Conservation (phyloP, 768 basidiomycete species). For the Pisolithus sp. region DNA sequence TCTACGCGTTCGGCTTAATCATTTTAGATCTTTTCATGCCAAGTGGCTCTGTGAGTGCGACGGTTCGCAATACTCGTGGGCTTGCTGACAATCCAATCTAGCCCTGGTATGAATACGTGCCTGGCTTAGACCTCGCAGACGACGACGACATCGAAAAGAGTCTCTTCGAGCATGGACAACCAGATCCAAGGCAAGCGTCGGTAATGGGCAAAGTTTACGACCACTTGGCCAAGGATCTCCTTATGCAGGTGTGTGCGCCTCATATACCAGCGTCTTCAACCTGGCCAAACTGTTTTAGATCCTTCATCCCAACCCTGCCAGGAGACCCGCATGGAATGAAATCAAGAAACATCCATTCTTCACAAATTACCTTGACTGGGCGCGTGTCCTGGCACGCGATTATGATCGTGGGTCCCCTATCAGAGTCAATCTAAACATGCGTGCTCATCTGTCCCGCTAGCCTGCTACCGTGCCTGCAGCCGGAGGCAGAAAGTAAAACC, state of each 20-base stretch:
- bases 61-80: neutral
- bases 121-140: neutral
- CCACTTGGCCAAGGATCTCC: slow-evolving; percentile 5
- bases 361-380: slow-evolving; percentile 1
- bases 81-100: neutral
- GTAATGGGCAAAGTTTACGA: slow-evolving; percentile 3
- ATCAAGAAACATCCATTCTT: slow-evolving; percentile 8
- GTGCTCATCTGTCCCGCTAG: neutral
- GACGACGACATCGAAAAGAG: neutral
- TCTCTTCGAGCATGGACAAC: neutral
- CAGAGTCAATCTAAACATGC: neutral
- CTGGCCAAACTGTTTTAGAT: neutral
- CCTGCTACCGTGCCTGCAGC: neutral
- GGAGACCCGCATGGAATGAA: slow-evolving; percentile 6
- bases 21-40: slow-evolving; percentile 7
- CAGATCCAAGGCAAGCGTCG: neutral
- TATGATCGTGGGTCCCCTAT: slow-evolving; percentile 5
- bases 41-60: slow-evolving; percentile 4
- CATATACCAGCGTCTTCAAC: neutral
- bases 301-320: slow-evolving; percentile 1
- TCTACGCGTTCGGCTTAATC: slow-evolving; percentile 33
- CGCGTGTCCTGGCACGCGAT: slow-evolving; percentile 1
- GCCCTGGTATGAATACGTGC: slow-evolving; percentile 6
- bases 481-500: neutral
- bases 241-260: neutral